Base-by-base conservation (phyloP, 2,329 filamentous ascomycete genomes). In the Colletotrichum euphorbiae region DNA sequence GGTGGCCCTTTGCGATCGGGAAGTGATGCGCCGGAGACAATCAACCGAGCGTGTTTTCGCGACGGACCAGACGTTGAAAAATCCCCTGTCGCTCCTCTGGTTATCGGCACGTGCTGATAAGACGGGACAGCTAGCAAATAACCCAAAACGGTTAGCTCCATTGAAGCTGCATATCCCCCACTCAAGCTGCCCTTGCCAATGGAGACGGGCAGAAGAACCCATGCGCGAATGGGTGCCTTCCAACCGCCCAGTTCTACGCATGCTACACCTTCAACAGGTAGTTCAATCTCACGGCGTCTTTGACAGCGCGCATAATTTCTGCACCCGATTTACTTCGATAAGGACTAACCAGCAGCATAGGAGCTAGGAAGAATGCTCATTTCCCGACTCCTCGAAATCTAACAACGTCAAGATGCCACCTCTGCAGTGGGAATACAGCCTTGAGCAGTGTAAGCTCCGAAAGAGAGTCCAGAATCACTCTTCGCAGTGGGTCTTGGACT, bases 1-100 rank as follows among this genome's bases (percentile, higher is more conserved):
- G 60, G n/a, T n/a, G n/a, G 65, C 60, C 65, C 60, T 68, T 64
- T 64, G 65, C 60, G 65, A 64, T 68, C 65, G 45, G 60, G 28
- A 17, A 31, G 46, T 68, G 60, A 68, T 68, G 60, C 60, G 52
- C 60, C 60, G 40, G 52, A 48, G 60, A 40, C 28, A 33, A 48
- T 52, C 60, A 54, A 64, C 65, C 65, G 28, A 28, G 28, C 28
- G 65, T 68, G 65, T 68, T 68, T 58, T 68, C 65, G 65, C 65
- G 65, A 64, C 51, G 33, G 51, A 54, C 51, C 33, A 31, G 51
- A 54, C 65, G 65, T 68, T 58, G 52, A 52, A 64, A 68, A 64
- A 45, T 52, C 48, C 63, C 63, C 48, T 12, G 57, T 55, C 9
- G 19, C n/a, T 52, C 6, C 11, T 8, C 15, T 12, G 15, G 52